Conservation (phyloP, 2,329 filamentous ascomycete genomes). For the Cercospora sp. region DNA sequence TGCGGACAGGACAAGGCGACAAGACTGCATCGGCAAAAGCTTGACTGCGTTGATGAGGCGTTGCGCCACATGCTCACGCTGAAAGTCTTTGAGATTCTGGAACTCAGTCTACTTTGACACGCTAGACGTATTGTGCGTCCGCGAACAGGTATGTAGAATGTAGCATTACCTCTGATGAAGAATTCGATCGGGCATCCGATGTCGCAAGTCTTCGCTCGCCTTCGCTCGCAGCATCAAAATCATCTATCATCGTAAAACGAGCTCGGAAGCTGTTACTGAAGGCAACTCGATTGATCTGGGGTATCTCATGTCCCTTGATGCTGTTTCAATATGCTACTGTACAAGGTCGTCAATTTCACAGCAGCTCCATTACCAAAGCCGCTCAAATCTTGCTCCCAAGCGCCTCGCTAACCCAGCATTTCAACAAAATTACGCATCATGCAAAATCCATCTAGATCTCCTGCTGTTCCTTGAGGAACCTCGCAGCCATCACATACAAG, state of each 20-base stretch:
- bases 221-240: neutral
- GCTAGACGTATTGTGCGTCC: neutral
- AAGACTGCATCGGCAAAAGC: neutral
- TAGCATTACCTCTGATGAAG: neutral
- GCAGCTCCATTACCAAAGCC: neutral
- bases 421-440: neutral
- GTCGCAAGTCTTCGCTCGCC: neutral
- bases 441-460: conserved; percentile 4
- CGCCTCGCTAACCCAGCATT: neutral
- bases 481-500: conserved; percentile 77
- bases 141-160: neutral
- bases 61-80: neutral
- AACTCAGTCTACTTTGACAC: neutral
- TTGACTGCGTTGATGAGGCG: neutral
- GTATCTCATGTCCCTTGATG: neutral
- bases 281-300: neutral
- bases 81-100: neutral
- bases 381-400: neutral
- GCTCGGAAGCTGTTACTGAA: neutral
- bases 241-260: neutral
- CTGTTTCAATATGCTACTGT: neutral
- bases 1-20: neutral
- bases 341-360: neutral
- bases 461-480: conserved; percentile 61
- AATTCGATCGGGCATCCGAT: neutral